phyloP scores from a whole-genome alignment of 2,329 filamentous ascomycete genomes.

The Ophiobolus disseminans region DNA sequence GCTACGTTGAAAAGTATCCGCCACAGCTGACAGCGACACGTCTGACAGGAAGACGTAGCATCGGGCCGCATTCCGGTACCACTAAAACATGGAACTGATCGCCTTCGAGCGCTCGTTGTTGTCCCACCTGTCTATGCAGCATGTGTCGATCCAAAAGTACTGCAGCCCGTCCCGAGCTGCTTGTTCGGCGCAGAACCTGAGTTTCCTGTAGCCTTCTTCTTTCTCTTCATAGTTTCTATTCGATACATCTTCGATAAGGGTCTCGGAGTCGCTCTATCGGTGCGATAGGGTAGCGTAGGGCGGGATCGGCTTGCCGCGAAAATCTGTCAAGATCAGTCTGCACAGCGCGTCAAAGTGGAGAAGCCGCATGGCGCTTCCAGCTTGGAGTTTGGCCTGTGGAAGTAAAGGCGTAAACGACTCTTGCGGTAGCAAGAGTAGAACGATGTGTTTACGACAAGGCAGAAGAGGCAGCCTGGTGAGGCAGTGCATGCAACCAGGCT shows the following conservation, averaged over 20 bases:
- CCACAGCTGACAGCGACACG: too few species aligned
- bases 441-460: background rate
- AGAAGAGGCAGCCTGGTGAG: constrained; percentile 3
- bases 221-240: constrained; percentile 14
- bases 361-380: constrained; percentile 16
- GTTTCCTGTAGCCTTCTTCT: constrained; percentile 21
- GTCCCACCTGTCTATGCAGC: constrained; percentile 30
- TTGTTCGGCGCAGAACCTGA: constrained; percentile 27
- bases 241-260: constrained; percentile 32
- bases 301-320: constrained; percentile 16
- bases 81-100: too few species aligned
- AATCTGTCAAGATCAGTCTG: constrained; percentile 19
- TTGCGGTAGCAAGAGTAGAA: background rate
- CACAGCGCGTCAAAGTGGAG: constrained; percentile 13
- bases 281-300: constrained; percentile 48
- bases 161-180: constrained; percentile 24
- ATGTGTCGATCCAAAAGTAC: constrained; percentile 33
- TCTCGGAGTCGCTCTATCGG: constrained; percentile 40
- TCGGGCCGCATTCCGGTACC: too few species aligned
- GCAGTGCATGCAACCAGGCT: constrained; percentile 9
- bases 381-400: background rate
- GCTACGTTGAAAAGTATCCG: too few species aligned
- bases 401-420: too few species aligned
- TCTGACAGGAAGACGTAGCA: too few species aligned
- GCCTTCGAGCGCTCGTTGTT: too few species aligned